Evolutionary conservation across 257 asterid genomes (phyloP).

Genomic region (Przewalskia tangutica): DNA sequence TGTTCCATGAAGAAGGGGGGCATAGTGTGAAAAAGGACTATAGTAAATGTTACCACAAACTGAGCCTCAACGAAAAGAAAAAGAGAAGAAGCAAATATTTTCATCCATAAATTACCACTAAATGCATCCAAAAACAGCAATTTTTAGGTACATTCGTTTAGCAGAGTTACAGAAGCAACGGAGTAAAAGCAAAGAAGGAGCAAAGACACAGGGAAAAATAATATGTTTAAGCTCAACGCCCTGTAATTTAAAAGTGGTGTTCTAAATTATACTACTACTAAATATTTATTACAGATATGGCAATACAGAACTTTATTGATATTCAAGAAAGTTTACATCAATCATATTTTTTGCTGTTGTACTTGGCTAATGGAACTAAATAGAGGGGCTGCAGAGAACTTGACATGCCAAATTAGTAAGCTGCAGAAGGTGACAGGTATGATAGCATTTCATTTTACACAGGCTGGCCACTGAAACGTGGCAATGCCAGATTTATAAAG

Average conservation of each 20-base stretch:
- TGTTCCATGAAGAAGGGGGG: not conserved
- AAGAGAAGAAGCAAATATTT: not conserved
- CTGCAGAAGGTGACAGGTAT: not conserved
- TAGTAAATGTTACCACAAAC: not conserved
- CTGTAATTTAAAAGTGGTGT: not conserved
- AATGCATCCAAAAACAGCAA: not conserved
- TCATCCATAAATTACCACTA: not conserved
- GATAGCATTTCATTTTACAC: not conserved
- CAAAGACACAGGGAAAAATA: not conserved
- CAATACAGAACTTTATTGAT: not conserved
- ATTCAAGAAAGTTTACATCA: not conserved
- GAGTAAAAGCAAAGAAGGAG: not conserved
- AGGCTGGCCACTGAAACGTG: not conserved
- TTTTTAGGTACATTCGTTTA: not conserved
- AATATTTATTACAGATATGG: not conserved
- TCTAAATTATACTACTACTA: not conserved
- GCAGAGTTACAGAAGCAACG: not conserved
- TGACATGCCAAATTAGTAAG: not conserved
- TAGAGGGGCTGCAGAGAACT: not conserved
- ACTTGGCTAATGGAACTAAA: not conserved
- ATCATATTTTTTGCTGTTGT: not conserved
- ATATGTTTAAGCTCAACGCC: not conserved
- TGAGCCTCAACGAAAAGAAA: not conserved
- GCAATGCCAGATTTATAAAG: not conserved
- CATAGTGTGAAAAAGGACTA: not conserved